Base-by-base conservation (phyloP, 176 grass and related monocot species). In the Urochloa ruziziensis region DNA sequence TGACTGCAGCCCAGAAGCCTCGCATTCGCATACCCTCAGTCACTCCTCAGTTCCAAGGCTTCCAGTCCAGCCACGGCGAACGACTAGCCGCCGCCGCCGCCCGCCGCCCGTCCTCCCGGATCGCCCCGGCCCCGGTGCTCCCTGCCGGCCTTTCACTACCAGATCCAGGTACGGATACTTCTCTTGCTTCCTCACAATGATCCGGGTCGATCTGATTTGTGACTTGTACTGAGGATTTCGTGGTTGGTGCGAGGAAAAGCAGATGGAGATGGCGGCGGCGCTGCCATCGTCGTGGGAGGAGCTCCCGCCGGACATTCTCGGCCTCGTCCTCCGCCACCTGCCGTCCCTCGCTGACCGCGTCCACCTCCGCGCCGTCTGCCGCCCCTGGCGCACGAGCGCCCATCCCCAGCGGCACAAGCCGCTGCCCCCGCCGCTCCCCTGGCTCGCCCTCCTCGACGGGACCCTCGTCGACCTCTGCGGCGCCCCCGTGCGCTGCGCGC, bases 261-360 rank as follows among this genome's bases (percentile, higher is more conserved):
- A n/a, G 7, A 2, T 56, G 74, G 9, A 60, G 73, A 27, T 27
- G 56, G 56, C 56, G 74, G 37, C 24, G 74, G n/a, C 9, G 3
- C 4, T 21, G 8, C 56, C 74, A 37, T 61, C 54, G 34, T 69
- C 49, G 62, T 84, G 82, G 82, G 49, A 33, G 59, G 82, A 84
- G 19, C 82, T 84, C 27, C 48, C 73, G 27, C 8, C 18, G 19
- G 82, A 68, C 49, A 47, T 84, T 4, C 27, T 77, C 19, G 21
- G 35, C 62, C 62, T 44, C 4, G 19, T 84, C 7, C 73, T 77
- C 73, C 62, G 3, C 7, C 12, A 36, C 73, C 25, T 84, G 3
- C 73, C 35, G 7, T 67, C 73, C 48, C 73, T 57, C 73, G 19
- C 48, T 25, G 73, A 67, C 62, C 73, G 62, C 48, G 25, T 84